phyloP scores from a whole-genome alignment of 768 basidiomycete genomes.

The Boletus tomentosulus region DNA sequence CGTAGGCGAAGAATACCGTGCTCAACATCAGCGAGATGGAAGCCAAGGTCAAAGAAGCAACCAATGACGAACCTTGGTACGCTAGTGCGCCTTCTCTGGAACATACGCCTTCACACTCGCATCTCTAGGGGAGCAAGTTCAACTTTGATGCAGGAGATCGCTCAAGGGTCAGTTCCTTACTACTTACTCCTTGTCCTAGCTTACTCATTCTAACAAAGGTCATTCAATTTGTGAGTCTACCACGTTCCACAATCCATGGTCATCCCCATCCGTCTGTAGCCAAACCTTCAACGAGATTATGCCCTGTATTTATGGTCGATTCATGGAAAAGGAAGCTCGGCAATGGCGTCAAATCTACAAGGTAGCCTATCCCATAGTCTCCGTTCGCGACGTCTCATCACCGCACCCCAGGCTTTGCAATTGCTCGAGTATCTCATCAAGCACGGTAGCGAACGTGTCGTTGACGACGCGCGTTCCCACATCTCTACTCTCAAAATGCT shows the following conservation, averaged over 20 bases:
- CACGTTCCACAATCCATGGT: neutral
- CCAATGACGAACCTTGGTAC: slow-evolving; percentile 97
- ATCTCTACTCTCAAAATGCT: slow-evolving; percentile 96
- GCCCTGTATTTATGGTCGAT: slow-evolving; percentile 91
- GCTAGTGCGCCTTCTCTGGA: slow-evolving; percentile 19
- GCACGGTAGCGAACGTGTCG: slow-evolving; percentile 95
- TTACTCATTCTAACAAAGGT: slow-evolving; percentile 46
- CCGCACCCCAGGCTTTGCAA: slow-evolving; percentile 66
- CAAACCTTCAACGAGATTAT: slow-evolving; percentile 99
- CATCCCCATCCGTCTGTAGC: slow-evolving; percentile 39
- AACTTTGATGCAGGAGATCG: slow-evolving; percentile 97
- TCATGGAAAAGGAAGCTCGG: slow-evolving; percentile 97
- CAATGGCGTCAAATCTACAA: slow-evolving; percentile 99
- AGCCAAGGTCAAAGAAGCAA: slow-evolving; percentile 93
- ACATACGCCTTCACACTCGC: slow-evolving; percentile 1
- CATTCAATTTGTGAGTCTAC: slow-evolving; percentile 87
- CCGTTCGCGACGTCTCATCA: neutral
- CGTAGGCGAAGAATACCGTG: slow-evolving; percentile 91
- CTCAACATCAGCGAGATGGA: slow-evolving; percentile 97
- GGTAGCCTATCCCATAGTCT: slow-evolving; percentile 34
- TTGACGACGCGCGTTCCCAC: slow-evolving; percentile 95
- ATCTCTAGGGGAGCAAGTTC: slow-evolving; percentile 88
- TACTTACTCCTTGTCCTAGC: neutral
- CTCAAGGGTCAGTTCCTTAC: slow-evolving; percentile 71
- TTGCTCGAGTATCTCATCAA: slow-evolving; percentile 95